Evolutionary conservation across 257 asterid genomes (phyloP), one percentile per base, ranked within the genome.

Genomic region (Przewalskia tangutica): DNA sequence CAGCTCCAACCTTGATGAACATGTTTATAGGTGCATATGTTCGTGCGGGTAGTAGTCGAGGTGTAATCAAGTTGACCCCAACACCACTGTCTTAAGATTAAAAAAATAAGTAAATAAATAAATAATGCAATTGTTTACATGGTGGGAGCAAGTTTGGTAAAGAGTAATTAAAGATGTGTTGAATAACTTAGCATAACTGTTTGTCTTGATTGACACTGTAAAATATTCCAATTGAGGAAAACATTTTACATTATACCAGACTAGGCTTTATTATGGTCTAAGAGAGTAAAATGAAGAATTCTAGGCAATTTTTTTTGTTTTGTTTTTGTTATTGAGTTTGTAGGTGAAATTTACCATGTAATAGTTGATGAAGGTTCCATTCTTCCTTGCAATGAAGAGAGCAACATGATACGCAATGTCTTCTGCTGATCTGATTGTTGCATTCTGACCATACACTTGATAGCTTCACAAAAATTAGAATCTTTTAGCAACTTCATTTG

Each of bases 341-440:
- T 60, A 16, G 64, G 58, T 80, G 32, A 42, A 59, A 58, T 81
- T 82, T 84, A 91, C 99, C 99, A 95, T 95, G 85, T 95, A 95
- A 84, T 95, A 95, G 87, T 93, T 95, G 68, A 95, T 88, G 89
- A 54, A 95, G 89, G 96, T 92, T 46, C 99, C 99, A 20, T 93
- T 90, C 90, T 86, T 94, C 89, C 84, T 91, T 84, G 87, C 91
- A 44, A 93, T 90, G 90, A 95, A 95, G 1, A 92, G 83, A 79
- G 95, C 97, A 65, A 83, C 90, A 56, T 95, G 89, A 68, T 89
- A 95, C 40, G 98, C 97, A 55, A 95, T 85, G 77, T 90, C 94
- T 82, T 92, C 86, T 6, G 92, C 89, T 65, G 91, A 34, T 82
- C 96, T 86, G 14, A 88, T 36, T 27, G 85, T 89, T 13, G 94